These are phyloP conservation scores for Pseudogymnoascus sp. DNA, from an alignment of 2,329 filamentous ascomycete genomes.

Conservation along the genomic window DNA sequence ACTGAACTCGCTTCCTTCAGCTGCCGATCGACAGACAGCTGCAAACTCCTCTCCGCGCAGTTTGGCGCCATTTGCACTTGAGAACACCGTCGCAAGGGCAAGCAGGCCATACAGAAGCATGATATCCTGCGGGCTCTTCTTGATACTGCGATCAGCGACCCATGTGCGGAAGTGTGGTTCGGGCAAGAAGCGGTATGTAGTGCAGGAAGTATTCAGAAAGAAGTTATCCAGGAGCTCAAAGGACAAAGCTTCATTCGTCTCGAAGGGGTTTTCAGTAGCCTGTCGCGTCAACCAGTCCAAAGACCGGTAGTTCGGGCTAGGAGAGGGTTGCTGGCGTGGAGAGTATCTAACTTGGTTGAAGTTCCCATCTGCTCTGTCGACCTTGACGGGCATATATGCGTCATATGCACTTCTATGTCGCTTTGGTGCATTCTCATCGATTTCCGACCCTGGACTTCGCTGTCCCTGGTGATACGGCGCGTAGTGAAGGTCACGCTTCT, in stretches of 20 bases:
- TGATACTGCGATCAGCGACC: slow-evolving; percentile 36
- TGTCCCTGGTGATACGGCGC: slow-evolving; percentile 24
- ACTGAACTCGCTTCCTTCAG: slow-evolving; percentile 43
- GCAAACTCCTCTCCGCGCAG: slow-evolving; percentile 40
- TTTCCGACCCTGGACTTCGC: slow-evolving; percentile 24
- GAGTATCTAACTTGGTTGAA: not conserved
- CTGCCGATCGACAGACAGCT: slow-evolving; percentile 49
- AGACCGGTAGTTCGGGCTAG: not conserved
- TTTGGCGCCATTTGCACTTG: slow-evolving; percentile 36
- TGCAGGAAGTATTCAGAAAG: slow-evolving; percentile 47
- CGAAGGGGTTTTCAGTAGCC: slow-evolving; percentile 41
- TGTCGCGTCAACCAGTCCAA: slow-evolving; percentile 26
- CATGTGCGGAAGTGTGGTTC: slow-evolving; percentile 44
- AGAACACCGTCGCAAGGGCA: slow-evolving; percentile 48
- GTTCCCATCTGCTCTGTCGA: not conserved
- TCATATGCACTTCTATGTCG: slow-evolving; percentile 25
- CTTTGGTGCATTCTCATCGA: slow-evolving; percentile 21
- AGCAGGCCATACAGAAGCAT: slow-evolving; percentile 55
- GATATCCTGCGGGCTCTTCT: slow-evolving; percentile 45
- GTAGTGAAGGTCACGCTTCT: slow-evolving; percentile 21
- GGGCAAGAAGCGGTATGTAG: slow-evolving; percentile 49
- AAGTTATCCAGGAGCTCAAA: slow-evolving; percentile 46
- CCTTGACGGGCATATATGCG: slow-evolving; percentile 18
- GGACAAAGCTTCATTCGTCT: slow-evolving; percentile 40
- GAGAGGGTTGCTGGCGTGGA: slow-evolving; percentile 8